These are phyloP conservation scores for Aspergillus unguis DNA, from an alignment of 2,329 filamentous ascomycete genomes.

Conservation along the genomic window DNA sequence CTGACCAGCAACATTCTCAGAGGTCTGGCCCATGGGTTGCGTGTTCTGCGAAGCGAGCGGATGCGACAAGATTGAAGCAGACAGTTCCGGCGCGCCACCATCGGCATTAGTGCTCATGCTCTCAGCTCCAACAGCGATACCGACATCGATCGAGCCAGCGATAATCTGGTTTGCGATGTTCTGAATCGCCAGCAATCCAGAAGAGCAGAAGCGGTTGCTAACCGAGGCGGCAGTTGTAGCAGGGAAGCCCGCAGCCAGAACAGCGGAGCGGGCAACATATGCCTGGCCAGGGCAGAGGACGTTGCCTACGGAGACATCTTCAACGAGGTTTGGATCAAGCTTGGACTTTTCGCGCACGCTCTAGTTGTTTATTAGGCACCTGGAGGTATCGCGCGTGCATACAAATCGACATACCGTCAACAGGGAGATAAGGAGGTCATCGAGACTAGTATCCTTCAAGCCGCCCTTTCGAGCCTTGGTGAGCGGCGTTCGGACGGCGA, in stretches of 20 bases:
- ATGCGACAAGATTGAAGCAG: conserved; percentile 70
- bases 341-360: conserved; percentile 75
- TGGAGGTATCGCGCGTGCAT: background rate
- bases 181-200: conserved; percentile 81
- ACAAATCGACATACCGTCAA: conserved; percentile 30
- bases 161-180: conserved; percentile 91
- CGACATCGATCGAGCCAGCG: conserved; percentile 84
- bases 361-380: conserved; percentile 27
- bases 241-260: conserved; percentile 81
- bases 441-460: conserved; percentile 38
- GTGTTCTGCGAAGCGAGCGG: conserved; percentile 83
- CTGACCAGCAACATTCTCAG: conserved; percentile 87
- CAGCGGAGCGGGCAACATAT: conserved; percentile 84
- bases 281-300: conserved; percentile 85
- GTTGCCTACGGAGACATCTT: conserved; percentile 84
- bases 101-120: conserved; percentile 89
- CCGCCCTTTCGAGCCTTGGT: conserved; percentile 41
- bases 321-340: conserved; percentile 80
- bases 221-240: conserved; percentile 73
- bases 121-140: conserved; percentile 86
- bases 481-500: conserved; percentile 38
- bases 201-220: conserved; percentile 88
- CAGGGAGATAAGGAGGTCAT: conserved; percentile 37
- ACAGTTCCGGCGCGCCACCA: conserved; percentile 76
- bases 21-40: conserved; percentile 87